Percentiles rank a stretch among this genome's conserved stretches.
These are phyloP conservation scores for Uronychia setigera DNA, from an alignment of 73 alveolate species.

Conservation along the genomic window DNA sequence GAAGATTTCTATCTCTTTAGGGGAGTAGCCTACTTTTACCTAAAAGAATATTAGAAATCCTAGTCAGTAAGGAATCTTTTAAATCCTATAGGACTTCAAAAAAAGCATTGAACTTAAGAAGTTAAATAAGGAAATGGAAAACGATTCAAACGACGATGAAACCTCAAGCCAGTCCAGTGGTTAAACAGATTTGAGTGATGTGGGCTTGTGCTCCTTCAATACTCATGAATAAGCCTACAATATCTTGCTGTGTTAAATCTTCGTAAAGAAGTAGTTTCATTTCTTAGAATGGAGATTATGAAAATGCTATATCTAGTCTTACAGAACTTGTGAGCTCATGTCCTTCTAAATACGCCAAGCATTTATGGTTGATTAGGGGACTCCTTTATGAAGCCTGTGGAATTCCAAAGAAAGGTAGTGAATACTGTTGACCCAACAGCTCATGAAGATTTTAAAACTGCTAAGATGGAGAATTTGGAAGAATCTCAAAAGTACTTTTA, in stretches of 20 bases:
- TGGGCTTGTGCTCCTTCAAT: conserved; percentile 71
- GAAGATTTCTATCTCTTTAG: conserved; percentile 62
- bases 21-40: conserved; percentile 46
- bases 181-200: conserved; percentile 66
- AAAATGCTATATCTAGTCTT: conserved; percentile 11
- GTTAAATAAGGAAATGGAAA: not conserved
- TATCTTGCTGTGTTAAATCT: conserved; percentile 40
- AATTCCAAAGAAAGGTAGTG: conserved; percentile 24
- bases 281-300: conserved; percentile 5
- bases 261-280: not conserved
- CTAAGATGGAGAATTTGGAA: conserved; percentile 25
- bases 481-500: conserved; percentile 5
- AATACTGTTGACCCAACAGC: not conserved
- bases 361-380: conserved; percentile 40
- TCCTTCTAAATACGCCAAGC: conserved; percentile 46
- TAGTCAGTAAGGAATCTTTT: not conserved
- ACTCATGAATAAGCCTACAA: conserved; percentile 43
- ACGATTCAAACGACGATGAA: not conserved
- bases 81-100: not conserved
- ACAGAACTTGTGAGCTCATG: conserved; percentile 11
- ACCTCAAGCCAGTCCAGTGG: conserved; percentile 36
- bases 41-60: conserved; percentile 25
- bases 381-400: conserved; percentile 33
- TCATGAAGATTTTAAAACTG: not conserved
- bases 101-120: not conserved